Base-by-base conservation (phyloP, 345 rosid species). In the Populus davidiana region DNA sequence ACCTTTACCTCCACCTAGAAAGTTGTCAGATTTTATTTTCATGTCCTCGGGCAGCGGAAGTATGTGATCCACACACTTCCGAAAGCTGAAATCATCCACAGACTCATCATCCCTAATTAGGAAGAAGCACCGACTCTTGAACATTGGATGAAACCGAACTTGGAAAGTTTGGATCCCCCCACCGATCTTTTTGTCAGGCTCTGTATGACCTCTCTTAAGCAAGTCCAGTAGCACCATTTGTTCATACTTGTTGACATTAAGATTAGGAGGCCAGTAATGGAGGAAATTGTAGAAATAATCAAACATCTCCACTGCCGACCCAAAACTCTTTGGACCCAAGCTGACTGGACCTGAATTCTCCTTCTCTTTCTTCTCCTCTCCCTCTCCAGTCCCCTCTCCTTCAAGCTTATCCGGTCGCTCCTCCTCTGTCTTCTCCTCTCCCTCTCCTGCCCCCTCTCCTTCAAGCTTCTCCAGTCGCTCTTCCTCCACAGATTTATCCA, bases 61-160 rank as follows among this genome's bases (percentile, higher is more conserved):
- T 69, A 94, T 90, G 18, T 90, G 86, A 81, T 96, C 94, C 73
- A 96, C 97, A 77, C 98, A 96, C 87, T 96, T 93, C 89, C 95
- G 90, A 85, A 91, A 96, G 91, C 97, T 92, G 87, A 96, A 96
- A 88, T 96, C 99, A 29, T 94, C 97, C 25, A 85, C 80, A 3
- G 89, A 66, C 17, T 81, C 92, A 35, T 96, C 98, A 67, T 88
- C 90, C 87, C 97, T 90, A 18, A 94, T 66, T 49, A 94, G 82
- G 86, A 92, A 96, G 89, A 94, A 92, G 80, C 98, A 94, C 66
- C 87, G 74, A 65, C 94, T 94, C 81, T 92, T 90, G 84, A 84
- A 94, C 73, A 35, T 86, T 11, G 98, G 98, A 81, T 96, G 99
- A 31, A 49, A 83, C 49, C 88, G 86, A 31, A 96, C 87, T 86